Conservation (phyloP, 805 yeast genomes). For the Grigorovia transvaalensis region DNA sequence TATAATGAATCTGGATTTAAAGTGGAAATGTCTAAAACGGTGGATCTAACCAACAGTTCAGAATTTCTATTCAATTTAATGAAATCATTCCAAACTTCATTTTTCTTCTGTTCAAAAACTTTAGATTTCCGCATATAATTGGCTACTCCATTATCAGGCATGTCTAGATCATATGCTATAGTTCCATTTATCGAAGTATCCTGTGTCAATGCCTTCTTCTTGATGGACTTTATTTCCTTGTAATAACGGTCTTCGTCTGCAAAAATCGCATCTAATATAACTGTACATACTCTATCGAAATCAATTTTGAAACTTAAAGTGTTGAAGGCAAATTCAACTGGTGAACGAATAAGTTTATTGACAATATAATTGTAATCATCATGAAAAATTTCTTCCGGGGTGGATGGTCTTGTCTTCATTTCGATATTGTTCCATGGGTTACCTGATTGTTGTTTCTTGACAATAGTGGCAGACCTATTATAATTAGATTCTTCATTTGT, state of each 20-base stretch:
- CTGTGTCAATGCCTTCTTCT: conserved; percentile 4
- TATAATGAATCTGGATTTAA: conserved; percentile 13
- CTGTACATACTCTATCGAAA: conserved; percentile 10
- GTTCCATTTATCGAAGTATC: conserved; percentile 12
- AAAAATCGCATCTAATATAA: conserved; percentile 15
- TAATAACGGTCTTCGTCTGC: conserved; percentile 19
- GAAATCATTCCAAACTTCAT: conserved; percentile 9
- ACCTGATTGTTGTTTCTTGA: conserved; percentile 12
- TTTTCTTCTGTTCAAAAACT: conserved; percentile 6
- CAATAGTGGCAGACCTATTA: conserved; percentile 18
- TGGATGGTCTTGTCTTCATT: conserved; percentile 1
- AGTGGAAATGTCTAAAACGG: conserved; percentile 16
- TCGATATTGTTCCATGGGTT: conserved; percentile 13
- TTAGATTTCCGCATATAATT: conserved; percentile 10
- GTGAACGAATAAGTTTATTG: conserved; percentile 14
- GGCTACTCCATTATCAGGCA: conserved; percentile 6
- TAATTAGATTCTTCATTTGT: conserved; percentile 22
- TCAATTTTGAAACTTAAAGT: conserved; percentile 9
- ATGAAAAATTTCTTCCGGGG: conserved; percentile 12
- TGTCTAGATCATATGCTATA: conserved; percentile 11
- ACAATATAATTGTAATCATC: conserved; percentile 15
- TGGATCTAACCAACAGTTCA: conserved; percentile 9
- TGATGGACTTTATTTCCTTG: conserved; percentile 6
- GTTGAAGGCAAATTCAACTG: conserved; percentile 14
- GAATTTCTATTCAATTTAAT: background rate